These are phyloP conservation scores for Saccharomyces hybrid DNA, from an alignment of 1,139 yeast genomes.

Conservation along the genomic window DNA sequence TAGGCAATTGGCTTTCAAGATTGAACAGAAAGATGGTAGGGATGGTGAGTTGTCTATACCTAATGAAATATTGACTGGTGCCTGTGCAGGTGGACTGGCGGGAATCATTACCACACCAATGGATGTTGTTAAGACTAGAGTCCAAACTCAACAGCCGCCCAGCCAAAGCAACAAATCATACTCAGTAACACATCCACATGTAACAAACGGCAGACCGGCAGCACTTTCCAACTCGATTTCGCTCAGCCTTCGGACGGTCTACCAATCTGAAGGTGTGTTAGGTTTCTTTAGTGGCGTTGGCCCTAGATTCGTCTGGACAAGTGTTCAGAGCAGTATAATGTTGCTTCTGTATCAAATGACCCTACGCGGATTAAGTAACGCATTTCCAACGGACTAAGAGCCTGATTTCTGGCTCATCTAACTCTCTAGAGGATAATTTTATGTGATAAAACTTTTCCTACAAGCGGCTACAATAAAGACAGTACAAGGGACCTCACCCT, in stretches of 20 bases:
- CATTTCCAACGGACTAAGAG: background rate
- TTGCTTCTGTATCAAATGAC: constrained; percentile 67
- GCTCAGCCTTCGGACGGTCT: constrained; percentile 59
- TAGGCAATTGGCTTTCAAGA: constrained; percentile 49
- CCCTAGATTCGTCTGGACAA: constrained; percentile 94
- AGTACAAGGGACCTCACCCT: background rate
- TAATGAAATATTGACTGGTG: constrained; percentile 77
- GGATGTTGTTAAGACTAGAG: constrained; percentile 89
- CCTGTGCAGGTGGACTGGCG: constrained; percentile 94
- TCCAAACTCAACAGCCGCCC: constrained; percentile 58
- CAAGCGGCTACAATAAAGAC: background rate
- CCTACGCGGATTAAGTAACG: constrained; percentile 28
- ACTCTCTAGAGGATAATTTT: background rate
- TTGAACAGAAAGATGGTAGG: constrained; percentile 21
- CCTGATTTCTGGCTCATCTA: background rate
- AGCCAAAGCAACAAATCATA: background rate
- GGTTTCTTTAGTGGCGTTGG: constrained; percentile 94
- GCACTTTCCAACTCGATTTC: constrained; percentile 46
- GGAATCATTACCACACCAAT: constrained; percentile 79
- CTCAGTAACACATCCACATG: constrained; percentile 2
- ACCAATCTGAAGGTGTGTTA: constrained; percentile 62
- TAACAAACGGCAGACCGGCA: constrained; percentile 23
- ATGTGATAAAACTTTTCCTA: background rate
- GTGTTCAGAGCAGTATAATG: constrained; percentile 93
- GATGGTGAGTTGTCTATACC: constrained; percentile 45